phyloP scores from a whole-genome alignment of 176 grass and related monocot species.

The Triticum monococcum region DNA sequence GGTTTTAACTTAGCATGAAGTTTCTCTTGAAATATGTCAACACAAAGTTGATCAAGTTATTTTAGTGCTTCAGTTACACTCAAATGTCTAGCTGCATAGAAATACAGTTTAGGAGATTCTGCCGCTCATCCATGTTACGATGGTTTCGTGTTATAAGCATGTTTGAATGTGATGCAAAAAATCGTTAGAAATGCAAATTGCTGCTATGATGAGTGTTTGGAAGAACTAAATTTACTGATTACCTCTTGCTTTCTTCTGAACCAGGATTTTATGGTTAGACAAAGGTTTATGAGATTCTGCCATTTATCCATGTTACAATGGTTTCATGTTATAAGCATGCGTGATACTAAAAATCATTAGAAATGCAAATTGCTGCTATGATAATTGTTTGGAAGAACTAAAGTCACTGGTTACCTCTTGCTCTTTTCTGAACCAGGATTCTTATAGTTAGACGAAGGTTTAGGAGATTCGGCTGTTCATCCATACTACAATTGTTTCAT shows the following conservation, averaged over 20 bases:
- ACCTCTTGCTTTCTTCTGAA: constrained; percentile 9
- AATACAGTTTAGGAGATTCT: not conserved
- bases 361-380: not conserved
- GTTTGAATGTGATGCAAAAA: constrained; percentile 1
- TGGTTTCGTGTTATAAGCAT: not conserved
- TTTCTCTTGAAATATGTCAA: constrained; percentile 9
- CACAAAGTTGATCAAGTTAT: not conserved
- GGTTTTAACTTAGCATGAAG: not conserved
- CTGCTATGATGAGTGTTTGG: constrained; percentile 2
- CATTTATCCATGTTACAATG: not conserved
- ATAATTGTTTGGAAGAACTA: constrained; percentile 6
- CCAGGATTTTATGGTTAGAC: not conserved
- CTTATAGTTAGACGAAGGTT: not conserved
- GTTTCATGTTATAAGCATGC: not conserved
- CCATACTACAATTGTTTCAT: too few species aligned
- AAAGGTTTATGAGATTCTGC: not conserved
- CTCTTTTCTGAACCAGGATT: constrained; percentile 1
- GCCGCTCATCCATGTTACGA: not conserved
- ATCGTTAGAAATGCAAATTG: not conserved
- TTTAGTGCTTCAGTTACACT: not conserved
- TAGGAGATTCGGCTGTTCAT: not conserved
- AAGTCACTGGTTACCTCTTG: constrained; percentile 10
- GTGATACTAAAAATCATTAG: not conserved
- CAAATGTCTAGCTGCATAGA: not conserved
- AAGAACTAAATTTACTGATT: constrained; percentile 5